Base-by-base conservation (phyloP, 164 flowering plant species). In the Vitis rupestris region DNA sequence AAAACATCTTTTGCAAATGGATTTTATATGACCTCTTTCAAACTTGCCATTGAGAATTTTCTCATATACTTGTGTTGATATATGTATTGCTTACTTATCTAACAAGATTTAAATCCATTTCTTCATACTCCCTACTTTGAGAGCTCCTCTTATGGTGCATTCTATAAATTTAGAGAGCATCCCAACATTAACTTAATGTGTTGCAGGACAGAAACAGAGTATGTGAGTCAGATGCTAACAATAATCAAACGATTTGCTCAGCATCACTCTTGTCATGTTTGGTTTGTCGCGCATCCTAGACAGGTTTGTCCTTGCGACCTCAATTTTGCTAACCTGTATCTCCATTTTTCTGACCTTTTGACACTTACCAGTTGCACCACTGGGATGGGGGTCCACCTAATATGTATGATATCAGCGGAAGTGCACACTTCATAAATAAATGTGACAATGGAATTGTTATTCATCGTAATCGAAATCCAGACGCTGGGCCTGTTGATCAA, bases 251-350 rank as follows among this genome's bases (percentile, higher is more conserved):
- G 98, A 30, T 96, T 96, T 79, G 99, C 99, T 66, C 98, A 93
- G 61, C 97, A 90, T 79, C 95, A 96, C 70, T 73, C 88, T 17
- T 93, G 98, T 74, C 99, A 96, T 83, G 99, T 96, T 69, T 96
- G 99, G 99, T 96, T 96, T 85, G 99, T 96, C 2, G 99, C 99
- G 12, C 99, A 96, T 84, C 99, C 99, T 11, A 81, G 87, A 80
- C 99, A 95, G 97, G 99, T 90, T 59, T 6, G 78, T 15, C 55
- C 53, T 37, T 3, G 13, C 44, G 10, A 65, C 6, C 54, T 60
- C 61, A 53, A 37, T 58, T 50, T 57, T 53, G 15, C 19, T 59
- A 29, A 56, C 48, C 9, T 19, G n/a, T 57, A 14, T 17, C 27
- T 50, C 44, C 14, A 29, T 6, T 61, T 51, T 64, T 23, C 51